Evolutionary conservation across 129 eudicot genomes (phyloP), one percentile per base, ranked within the genome.

Genomic region (Lactuca saligna): DNA sequence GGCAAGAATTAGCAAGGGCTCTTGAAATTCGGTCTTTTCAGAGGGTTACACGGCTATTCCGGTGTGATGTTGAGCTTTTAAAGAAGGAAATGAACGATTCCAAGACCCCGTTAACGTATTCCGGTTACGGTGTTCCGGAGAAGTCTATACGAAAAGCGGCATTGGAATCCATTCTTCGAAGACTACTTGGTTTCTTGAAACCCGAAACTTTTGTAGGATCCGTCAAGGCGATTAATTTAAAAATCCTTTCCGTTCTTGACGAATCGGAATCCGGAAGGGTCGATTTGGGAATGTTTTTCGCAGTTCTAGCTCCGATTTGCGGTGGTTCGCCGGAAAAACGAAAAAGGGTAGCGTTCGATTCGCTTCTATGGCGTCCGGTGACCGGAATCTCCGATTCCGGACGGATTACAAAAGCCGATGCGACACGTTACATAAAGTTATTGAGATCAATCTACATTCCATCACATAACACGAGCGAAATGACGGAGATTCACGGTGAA

Each of bases 251-350:
- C 12, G 90, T 83, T 17, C 69, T 93, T 71, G 99, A 93, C 61
- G 95, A 87, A 57, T 67, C 97, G 7, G 99, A 86, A 64, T 80
- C 95, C 3, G 95, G 97, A 17, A 71, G 99, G 80, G 92, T 93
- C 42, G 99, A 93, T 78, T 79, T 93, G 70, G 99, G 99, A 57
- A 84, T 93, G 97, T 87, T 93, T 75, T 93, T 86, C 29, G 99
- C 99, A 7, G 67, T 93, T 63, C 48, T 93, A 58, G 95, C 97
- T 17, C 99, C 99, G 0, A 62, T 93, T 17, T 93, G 97, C 60
- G 83, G 93, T 65, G 99, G 99, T n/a, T 54, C 87, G 3, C 80
- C 84, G 3, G 97, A 87, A 16, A 89, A 71, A 66, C 65, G 99
- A 11, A 93, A 89, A 80, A 72, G 87, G 68, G 80, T 93, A 10